These are phyloP conservation scores for Melampsora larici-populina DNA, from an alignment of 1,284 basidiomycete species.

Conservation along the genomic window DNA sequence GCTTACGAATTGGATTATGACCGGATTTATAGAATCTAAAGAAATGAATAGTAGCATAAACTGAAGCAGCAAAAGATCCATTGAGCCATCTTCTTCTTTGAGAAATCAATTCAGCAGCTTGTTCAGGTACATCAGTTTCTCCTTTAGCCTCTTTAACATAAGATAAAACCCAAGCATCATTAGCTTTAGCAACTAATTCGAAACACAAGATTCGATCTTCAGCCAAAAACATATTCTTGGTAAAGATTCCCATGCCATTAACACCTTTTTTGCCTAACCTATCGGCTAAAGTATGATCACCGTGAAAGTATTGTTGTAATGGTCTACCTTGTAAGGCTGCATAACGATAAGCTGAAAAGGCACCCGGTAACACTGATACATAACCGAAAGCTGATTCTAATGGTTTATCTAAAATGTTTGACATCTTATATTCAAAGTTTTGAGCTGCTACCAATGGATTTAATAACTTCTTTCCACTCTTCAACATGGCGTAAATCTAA, in stretches of 20 bases:
- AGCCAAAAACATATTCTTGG: slow-evolving; percentile 65
- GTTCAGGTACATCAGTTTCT: slow-evolving; percentile 79
- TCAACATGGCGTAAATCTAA: slow-evolving; percentile 91
- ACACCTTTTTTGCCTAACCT: slow-evolving; percentile 89
- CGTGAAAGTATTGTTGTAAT: slow-evolving; percentile 96
- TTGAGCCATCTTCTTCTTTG: slow-evolving; percentile 95
- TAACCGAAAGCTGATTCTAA: slow-evolving; percentile 94
- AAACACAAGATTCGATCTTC: slow-evolving; percentile 95
- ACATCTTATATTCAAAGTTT: slow-evolving; percentile 99
- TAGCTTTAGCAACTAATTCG: slow-evolving; percentile 86
- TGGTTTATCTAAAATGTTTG: slow-evolving; percentile 86
- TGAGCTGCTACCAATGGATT: slow-evolving; percentile 79
- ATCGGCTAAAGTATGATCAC: slow-evolving; percentile 83
- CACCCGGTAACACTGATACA: slow-evolving; percentile 82
- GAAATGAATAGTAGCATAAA: slow-evolving; percentile 93
- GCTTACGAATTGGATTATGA: slow-evolving; percentile 59
- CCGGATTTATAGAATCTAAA: slow-evolving; percentile 80
- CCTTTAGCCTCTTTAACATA: slow-evolving; percentile 61
- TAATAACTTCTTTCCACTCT: slow-evolving; percentile 82
- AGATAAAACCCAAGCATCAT: slow-evolving; percentile 48
- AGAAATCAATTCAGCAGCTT: slow-evolving; percentile 82
- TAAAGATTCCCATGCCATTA: slow-evolving; percentile 70
- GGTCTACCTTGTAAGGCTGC: slow-evolving; percentile 87
- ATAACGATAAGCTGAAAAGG: slow-evolving; percentile 91
- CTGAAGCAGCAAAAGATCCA: slow-evolving; percentile 91